Evolutionary conservation across 805 yeast species (phyloP).

Genomic region (Maudiozyma bulderi): DNA sequence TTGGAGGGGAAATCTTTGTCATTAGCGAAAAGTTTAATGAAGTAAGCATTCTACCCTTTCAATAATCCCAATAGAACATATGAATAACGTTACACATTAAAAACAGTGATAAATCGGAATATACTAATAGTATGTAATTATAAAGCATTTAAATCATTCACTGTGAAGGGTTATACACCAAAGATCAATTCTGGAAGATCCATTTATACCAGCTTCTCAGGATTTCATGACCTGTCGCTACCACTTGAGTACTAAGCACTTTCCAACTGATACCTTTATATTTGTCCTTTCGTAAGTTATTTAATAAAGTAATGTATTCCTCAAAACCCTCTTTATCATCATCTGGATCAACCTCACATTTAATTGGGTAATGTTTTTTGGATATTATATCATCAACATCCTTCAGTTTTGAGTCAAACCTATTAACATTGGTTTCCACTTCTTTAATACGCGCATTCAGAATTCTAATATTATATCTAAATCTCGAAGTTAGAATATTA

Average conservation of each 20-base stretch:
- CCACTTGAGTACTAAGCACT: slow-evolving; percentile 8
- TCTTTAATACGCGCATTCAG: slow-evolving; percentile 54
- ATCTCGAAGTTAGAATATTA: slow-evolving; percentile 46
- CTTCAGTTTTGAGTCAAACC: slow-evolving; percentile 29
- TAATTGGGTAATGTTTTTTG: slow-evolving; percentile 3
- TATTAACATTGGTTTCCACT: slow-evolving; percentile 49
- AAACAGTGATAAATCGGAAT: too few species aligned
- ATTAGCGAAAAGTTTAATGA: neutral
- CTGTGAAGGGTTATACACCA: neutral
- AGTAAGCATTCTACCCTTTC: neutral
- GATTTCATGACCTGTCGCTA: slow-evolving; percentile 9
- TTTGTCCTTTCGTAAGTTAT: slow-evolving; percentile 8
- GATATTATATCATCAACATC: slow-evolving; percentile 10
- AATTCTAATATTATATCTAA: slow-evolving; percentile 56
- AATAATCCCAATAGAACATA: too few species aligned
- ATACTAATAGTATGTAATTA: too few species aligned
- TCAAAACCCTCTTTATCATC: slow-evolving; percentile 12
- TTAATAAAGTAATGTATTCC: slow-evolving; percentile 9
- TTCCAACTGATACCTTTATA: slow-evolving; percentile 15
- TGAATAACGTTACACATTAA: too few species aligned
- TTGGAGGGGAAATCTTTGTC: neutral
- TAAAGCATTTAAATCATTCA: too few species aligned
- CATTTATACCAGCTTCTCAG: slow-evolving; percentile 13
- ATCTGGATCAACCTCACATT: slow-evolving; percentile 1
- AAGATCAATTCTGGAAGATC: slow-evolving; percentile 3